These are phyloP conservation scores for Ophiosphaerella narmari DNA, from an alignment of 2,329 filamentous ascomycete genomes.

Conservation along the genomic window DNA sequence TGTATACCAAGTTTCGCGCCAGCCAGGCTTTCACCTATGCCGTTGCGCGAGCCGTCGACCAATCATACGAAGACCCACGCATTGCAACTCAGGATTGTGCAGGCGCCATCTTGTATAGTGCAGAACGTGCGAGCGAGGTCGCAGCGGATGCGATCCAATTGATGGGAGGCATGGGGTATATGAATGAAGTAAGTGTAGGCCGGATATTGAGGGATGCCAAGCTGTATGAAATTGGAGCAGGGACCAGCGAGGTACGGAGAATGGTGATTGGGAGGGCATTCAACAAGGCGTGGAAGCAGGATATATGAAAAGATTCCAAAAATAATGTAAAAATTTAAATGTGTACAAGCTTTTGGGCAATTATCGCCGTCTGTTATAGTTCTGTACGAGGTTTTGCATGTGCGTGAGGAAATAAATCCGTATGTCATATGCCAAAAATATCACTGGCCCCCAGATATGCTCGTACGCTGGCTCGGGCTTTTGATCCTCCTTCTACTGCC, in stretches of 20 bases:
- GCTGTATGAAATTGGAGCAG: slow-evolving; percentile 95
- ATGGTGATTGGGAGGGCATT: slow-evolving; percentile 95
- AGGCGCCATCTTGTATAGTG: slow-evolving; percentile 89
- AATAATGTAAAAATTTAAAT: no score
- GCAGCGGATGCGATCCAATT: slow-evolving; percentile 88
- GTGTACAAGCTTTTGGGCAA: no score
- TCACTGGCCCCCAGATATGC: no score
- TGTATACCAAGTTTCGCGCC: slow-evolving; percentile 93
- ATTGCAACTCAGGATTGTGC: slow-evolving; percentile 92
- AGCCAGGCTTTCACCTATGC: slow-evolving; percentile 85
- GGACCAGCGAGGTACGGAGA: slow-evolving; percentile 88
- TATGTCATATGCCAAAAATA: no score
- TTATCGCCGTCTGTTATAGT: no score
- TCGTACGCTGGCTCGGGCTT: no score
- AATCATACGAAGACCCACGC: slow-evolving; percentile 51
- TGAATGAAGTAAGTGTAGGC: slow-evolving; percentile 92
- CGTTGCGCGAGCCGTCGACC: slow-evolving; percentile 77
- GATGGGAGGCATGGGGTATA: slow-evolving; percentile 92
- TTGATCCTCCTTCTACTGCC: no score
- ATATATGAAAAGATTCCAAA: slow-evolving; percentile 10
- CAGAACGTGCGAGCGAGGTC: slow-evolving; percentile 85
- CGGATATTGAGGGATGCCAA: slow-evolving; percentile 77
- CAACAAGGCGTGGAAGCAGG: slow-evolving; percentile 73
- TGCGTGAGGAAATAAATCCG: no score
- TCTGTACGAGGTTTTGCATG: no score